Evolutionary conservation across 306 rosid genomes (phyloP).

Genomic region (Psophocarpus tetragonolobus): DNA sequence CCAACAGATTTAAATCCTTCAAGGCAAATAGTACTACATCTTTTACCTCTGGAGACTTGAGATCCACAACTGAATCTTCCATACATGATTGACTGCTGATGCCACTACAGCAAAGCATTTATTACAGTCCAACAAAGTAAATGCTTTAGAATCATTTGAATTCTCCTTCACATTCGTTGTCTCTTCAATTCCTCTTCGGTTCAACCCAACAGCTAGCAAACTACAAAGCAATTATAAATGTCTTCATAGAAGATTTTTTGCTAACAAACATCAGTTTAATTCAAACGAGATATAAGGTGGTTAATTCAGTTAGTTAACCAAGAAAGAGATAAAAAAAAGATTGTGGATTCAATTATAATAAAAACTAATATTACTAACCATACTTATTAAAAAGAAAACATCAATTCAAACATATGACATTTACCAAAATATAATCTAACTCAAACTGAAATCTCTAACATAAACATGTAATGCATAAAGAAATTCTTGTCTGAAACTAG

Average conservation of each 20-base stretch:
- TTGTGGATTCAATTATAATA: too few species aligned
- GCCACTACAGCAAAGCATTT: conserved; percentile 79
- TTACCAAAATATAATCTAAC: too few species aligned
- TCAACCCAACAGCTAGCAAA: conserved; percentile 91
- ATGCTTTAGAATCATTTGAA: conserved; percentile 45
- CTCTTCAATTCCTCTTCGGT: conserved; percentile 85
- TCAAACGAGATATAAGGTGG: too few species aligned
- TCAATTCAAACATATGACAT: too few species aligned
- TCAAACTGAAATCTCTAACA: too few species aligned
- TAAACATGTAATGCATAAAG: too few species aligned
- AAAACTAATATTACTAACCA: too few species aligned
- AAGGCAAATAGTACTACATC: neutral
- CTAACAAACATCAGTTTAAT: neutral
- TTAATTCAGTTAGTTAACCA: too few species aligned
- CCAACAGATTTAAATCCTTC: conserved; percentile 17
- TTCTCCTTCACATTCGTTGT: conserved; percentile 51
- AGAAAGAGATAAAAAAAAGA: too few species aligned
- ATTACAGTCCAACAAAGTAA: conserved; percentile 70
- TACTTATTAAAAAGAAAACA: too few species aligned
- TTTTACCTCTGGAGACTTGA: conserved; percentile 82
- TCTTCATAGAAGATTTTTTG: neutral
- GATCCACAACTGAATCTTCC: conserved; percentile 75
- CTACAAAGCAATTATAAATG: conserved; percentile 45
- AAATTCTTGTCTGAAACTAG: too few species aligned
- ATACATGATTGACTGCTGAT: conserved; percentile 66